phyloP scores from a whole-genome alignment of 768 basidiomycete species.

The Pholiota microspora region DNA sequence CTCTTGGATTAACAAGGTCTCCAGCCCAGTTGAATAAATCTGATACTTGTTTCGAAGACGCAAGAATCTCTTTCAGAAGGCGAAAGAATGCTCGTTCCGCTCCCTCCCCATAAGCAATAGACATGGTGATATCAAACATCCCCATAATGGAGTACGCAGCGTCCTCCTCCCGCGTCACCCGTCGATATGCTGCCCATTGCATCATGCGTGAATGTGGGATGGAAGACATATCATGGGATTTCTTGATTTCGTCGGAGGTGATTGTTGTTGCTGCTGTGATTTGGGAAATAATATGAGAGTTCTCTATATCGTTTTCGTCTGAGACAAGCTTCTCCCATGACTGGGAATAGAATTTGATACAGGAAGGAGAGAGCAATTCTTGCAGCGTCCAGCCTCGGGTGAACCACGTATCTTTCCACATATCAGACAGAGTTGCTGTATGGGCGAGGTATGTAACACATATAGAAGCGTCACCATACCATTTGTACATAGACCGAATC shows the following conservation, averaged over 20 bases:
- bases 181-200: background rate
- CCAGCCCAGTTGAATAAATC: background rate
- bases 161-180: background rate
- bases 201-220: background rate
- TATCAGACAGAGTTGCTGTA: background rate
- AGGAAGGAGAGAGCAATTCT: background rate
- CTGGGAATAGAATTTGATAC: background rate
- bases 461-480: background rate
- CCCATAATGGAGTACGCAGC: background rate
- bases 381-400: conserved; percentile 6
- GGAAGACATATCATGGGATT: background rate
- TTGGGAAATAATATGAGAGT: background rate
- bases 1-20: background rate
- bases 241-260: background rate
- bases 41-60: background rate
- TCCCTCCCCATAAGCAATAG: background rate
- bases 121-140: background rate
- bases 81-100: background rate
- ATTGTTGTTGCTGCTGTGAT: background rate
- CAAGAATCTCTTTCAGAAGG: background rate
- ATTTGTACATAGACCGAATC: background rate
- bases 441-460: background rate
- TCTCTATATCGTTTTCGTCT: background rate
- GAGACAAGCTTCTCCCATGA: background rate
- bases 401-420: background rate